Evolutionary conservation across 1,284 basidiomycete species (phyloP).

Genomic region (Trametes pubescens): DNA sequence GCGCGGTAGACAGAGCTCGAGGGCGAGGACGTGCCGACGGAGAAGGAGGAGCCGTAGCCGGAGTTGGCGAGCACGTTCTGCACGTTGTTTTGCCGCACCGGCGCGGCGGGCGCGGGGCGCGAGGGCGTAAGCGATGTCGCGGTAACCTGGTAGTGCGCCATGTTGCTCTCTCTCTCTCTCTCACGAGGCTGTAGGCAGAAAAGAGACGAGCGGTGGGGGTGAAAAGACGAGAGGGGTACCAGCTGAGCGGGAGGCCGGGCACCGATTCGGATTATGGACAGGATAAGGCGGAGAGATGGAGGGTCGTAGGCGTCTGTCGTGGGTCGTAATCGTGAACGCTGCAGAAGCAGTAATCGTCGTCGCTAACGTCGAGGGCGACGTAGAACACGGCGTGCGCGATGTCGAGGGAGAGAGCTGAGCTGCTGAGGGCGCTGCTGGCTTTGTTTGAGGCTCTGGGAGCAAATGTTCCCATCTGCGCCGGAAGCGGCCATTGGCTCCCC

Average conservation of each 20-base stretch:
- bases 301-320: neutral
- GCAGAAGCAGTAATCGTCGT: slow-evolving; percentile 4
- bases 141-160: slow-evolving; percentile 59
- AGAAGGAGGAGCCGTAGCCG: slow-evolving; percentile 68
- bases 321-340: neutral
- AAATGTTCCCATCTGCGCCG: slow-evolving; percentile 23
- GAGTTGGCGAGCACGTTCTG: slow-evolving; percentile 54
- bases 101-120: slow-evolving; percentile 73
- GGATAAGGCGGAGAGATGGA: slow-evolving; percentile 17
- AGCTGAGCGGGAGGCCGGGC: slow-evolving; percentile 1
- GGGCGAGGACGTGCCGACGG: slow-evolving; percentile 56
- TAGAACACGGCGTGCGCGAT: slow-evolving; percentile 18
- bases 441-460: slow-evolving; percentile 26
- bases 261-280: slow-evolving; percentile 23
- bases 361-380: slow-evolving; percentile 13
- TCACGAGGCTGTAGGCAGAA: slow-evolving; percentile 10
- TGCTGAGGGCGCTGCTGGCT: slow-evolving; percentile 14
- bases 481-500: slow-evolving; percentile 13
- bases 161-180: slow-evolving; percentile 28
- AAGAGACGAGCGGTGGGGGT: too few relatives aligned
- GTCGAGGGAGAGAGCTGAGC: slow-evolving; percentile 11
- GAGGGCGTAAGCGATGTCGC: slow-evolving; percentile 60
- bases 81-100: slow-evolving; percentile 55
- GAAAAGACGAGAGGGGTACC: neutral
- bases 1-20: slow-evolving; percentile 66